Evolutionary conservation across 1,284 basidiomycete genomes (phyloP).

Genomic region (Ceraceosorus guamensis): DNA sequence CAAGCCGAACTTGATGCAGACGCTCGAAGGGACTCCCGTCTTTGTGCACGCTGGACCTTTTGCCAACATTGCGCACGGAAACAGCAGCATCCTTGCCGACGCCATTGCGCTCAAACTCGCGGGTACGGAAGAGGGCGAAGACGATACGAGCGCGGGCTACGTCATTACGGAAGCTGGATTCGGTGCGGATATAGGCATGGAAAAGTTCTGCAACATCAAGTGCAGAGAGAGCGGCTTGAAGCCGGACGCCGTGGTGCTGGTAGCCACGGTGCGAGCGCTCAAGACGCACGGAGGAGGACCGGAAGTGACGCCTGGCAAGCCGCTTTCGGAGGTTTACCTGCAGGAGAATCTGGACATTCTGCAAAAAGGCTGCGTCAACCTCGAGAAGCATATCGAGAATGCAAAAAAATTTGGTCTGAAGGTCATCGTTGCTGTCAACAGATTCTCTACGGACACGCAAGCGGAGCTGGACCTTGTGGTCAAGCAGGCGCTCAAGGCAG

Average conservation of each 20-base stretch:
- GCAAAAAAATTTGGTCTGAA: slow-evolving; percentile 93
- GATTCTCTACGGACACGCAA: slow-evolving; percentile 81
- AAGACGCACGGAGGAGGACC: slow-evolving; percentile 99
- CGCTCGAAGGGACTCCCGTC: slow-evolving; percentile 93
- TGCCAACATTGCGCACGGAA: slow-evolving; percentile 98
- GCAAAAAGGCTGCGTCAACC: slow-evolving; percentile 84
- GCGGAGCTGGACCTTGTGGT: slow-evolving; percentile 83
- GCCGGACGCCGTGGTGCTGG: slow-evolving; percentile 89
- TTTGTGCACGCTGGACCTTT: slow-evolving; percentile 99
- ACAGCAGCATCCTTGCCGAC: slow-evolving; percentile 96
- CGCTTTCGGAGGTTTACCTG: slow-evolving; percentile 85
- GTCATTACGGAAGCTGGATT: slow-evolving; percentile 98
- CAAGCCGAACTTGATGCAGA: slow-evolving; percentile 99
- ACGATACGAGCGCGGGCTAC: slow-evolving; percentile 73
- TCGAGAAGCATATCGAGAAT: slow-evolving; percentile 90
- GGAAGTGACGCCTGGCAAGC: slow-evolving; percentile 91
- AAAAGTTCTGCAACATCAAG: slow-evolving; percentile 98
- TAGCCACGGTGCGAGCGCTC: slow-evolving; percentile 91
- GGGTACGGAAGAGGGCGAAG: slow-evolving; percentile 87
- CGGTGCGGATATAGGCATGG: slow-evolving; percentile 85
- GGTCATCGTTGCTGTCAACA: slow-evolving; percentile 91
- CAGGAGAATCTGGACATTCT: slow-evolving; percentile 87
- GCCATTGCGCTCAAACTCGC: slow-evolving; percentile 92
- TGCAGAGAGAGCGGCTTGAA: slow-evolving; percentile 85
- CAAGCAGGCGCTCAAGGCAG: slow-evolving; percentile 69